Evolutionary conservation across 129 eudicot genomes (phyloP).

Genomic region (Artemisia annua): DNA sequence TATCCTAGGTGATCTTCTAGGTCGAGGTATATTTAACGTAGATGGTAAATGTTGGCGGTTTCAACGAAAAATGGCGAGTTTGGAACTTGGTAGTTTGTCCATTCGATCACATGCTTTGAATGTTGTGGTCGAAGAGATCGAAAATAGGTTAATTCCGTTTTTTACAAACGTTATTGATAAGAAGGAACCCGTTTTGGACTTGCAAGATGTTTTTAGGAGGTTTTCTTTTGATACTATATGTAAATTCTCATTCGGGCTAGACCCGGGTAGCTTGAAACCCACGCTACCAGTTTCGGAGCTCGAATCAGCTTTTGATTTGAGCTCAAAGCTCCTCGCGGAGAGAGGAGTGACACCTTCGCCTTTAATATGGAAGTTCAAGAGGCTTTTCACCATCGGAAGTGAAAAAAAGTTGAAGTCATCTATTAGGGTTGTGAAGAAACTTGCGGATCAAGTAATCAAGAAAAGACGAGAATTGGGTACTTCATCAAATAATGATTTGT

Average conservation of each 20-base stretch:
- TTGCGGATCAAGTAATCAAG: conserved; percentile 50
- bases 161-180: conserved; percentile 24
- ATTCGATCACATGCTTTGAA: conserved; percentile 56
- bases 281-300: conserved; percentile 46
- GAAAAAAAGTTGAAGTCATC: conserved; percentile 52
- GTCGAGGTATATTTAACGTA: conserved; percentile 68
- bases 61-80: conserved; percentile 66
- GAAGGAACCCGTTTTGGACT: conserved; percentile 33
- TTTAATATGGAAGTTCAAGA: conserved; percentile 55
- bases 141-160: conserved; percentile 48
- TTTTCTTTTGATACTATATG: conserved; percentile 69
- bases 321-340: conserved; percentile 53
- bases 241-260: conserved; percentile 61
- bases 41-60: conserved; percentile 72
- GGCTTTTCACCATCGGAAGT: conserved; percentile 50
- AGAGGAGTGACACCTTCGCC: conserved; percentile 46
- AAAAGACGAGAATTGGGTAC: conserved; percentile 36
- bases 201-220: conserved; percentile 59
- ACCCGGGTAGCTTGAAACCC: conserved; percentile 53
- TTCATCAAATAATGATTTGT: conserved; percentile 36
- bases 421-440: conserved; percentile 35
- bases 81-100: conserved; percentile 55
- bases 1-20: conserved; percentile 69
- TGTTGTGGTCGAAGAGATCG: conserved; percentile 39
- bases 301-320: conserved; percentile 55